phyloP scores from a whole-genome alignment of 139 green algal genomes.

The Pseudopediastrum boryanum region DNA sequence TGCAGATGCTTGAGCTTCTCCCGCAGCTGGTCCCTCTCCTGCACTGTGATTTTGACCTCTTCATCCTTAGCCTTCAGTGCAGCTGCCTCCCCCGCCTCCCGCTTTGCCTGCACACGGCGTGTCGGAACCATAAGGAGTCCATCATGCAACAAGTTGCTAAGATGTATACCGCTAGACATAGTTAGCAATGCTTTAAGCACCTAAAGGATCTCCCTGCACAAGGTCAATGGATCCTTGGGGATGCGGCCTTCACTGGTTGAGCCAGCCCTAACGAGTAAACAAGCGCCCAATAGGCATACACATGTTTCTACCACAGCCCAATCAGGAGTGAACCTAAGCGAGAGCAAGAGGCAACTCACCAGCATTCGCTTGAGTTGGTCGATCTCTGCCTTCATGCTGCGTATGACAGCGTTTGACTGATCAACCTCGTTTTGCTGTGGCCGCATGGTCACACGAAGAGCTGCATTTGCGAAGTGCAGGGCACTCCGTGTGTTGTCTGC shows the following conservation, averaged over 20 bases:
- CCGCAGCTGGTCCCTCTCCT: conserved; percentile 32
- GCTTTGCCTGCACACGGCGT: not conserved
- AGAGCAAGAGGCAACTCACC: conserved; percentile 34
- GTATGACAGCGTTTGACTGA: conserved; percentile 63
- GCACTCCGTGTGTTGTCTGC: conserved; percentile 73
- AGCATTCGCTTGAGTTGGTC: conserved; percentile 58
- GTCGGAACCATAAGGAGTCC: no score
- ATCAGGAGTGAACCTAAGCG: no score
- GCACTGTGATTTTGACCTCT: conserved; percentile 22
- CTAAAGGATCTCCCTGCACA: no score
- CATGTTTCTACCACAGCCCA: no score
- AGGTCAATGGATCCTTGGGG: no score
- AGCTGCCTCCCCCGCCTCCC: conserved; percentile 18
- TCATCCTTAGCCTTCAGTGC: conserved; percentile 25
- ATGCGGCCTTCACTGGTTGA: no score
- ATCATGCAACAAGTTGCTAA: no score
- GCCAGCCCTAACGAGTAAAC: no score
- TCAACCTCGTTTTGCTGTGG: conserved; percentile 74
- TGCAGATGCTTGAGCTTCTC: conserved; percentile 34
- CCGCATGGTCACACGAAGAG: conserved; percentile 67
- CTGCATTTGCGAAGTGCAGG: conserved; percentile 90
- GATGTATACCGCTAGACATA: no score
- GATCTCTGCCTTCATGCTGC: conserved; percentile 81
- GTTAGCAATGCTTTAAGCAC: no score
- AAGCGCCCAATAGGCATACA: no score